These are phyloP conservation scores for Corniculantispora saksenae DNA, from an alignment of 2,329 filamentous ascomycete species.

Conservation along the genomic window DNA sequence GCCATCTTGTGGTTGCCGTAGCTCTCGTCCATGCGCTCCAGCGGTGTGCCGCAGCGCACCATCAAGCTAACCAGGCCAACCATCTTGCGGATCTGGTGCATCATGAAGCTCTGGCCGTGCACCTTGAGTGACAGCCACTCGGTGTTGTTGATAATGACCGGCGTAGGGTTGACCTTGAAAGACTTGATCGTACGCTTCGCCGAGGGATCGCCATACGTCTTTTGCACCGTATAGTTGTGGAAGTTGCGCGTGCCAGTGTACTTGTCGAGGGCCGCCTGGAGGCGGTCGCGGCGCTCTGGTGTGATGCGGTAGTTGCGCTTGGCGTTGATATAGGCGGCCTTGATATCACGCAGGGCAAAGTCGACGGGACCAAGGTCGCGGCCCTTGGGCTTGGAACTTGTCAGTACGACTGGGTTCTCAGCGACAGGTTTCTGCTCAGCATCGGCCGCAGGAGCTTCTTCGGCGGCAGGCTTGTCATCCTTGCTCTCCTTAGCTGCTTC, in stretches of 20 bases:
- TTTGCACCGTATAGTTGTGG: constrained; percentile 97
- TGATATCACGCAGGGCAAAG: constrained; percentile 70
- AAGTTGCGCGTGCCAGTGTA: constrained; percentile 89
- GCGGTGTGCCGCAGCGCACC: constrained; percentile 78
- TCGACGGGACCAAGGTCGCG: constrained; percentile 56
- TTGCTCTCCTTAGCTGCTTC: constrained; percentile 29
- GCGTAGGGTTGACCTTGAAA: constrained; percentile 74
- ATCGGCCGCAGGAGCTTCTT: constrained; percentile 26
- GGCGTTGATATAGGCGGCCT: constrained; percentile 76
- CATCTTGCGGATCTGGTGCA: constrained; percentile 99
- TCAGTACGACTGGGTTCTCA: constrained; percentile 27
- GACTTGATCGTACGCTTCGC: constrained; percentile 90
- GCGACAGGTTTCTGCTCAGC: constrained; percentile 23
- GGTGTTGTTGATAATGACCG: constrained; percentile 84
- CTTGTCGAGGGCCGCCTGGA: constrained; percentile 72
- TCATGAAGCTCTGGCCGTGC: constrained; percentile 99
- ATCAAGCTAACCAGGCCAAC: constrained; percentile 86
- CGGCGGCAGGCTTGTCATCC: constrained; percentile 23
- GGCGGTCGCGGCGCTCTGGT: constrained; percentile 66
- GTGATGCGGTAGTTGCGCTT: constrained; percentile 85
- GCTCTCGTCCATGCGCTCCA: constrained; percentile 69
- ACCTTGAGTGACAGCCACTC: constrained; percentile 96
- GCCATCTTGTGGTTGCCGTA: constrained; percentile 74
- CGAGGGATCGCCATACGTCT: constrained; percentile 76
- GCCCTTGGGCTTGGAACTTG: constrained; percentile 40